phyloP scores from a whole-genome alignment of 306 rosid genomes.

The Hippophae tibetana region DNA sequence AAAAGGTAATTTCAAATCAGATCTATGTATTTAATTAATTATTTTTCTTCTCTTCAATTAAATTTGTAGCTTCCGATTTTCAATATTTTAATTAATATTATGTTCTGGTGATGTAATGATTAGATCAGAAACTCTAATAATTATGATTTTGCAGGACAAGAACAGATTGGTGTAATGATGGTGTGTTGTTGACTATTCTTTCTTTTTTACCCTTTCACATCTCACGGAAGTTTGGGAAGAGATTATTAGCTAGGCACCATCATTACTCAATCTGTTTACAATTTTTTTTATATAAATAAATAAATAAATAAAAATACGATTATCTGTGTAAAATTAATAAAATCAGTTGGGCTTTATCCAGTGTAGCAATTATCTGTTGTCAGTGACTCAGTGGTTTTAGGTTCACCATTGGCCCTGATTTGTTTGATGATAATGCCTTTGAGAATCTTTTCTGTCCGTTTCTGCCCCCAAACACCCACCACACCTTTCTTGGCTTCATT shows the following conservation, averaged over 20 bases:
- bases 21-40: too few species aligned
- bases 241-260: constrained; percentile 11
- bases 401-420: constrained; percentile 30
- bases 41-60: too few species aligned
- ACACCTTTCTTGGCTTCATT: neutral
- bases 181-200: constrained; percentile 28
- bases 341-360: constrained; percentile 10
- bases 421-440: constrained; percentile 18
- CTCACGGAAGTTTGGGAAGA: constrained; percentile 18
- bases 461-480: constrained; percentile 13
- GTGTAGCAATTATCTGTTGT: constrained; percentile 23
- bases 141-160: constrained; percentile 16
- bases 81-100: too few species aligned
- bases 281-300: too few species aligned
- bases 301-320: too few species aligned
- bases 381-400: constrained; percentile 17
- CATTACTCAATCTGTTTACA: constrained; percentile 18
- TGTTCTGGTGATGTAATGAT: neutral
- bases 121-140: neutral
- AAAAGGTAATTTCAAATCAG: constrained; percentile 3
- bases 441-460: constrained; percentile 40
- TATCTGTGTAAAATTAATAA: constrained; percentile 24
- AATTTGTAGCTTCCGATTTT: too few species aligned
- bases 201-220: neutral
- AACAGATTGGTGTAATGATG: constrained; percentile 57